phyloP scores from a whole-genome alignment of 306 rosid species.

The Cercis canadensis region DNA sequence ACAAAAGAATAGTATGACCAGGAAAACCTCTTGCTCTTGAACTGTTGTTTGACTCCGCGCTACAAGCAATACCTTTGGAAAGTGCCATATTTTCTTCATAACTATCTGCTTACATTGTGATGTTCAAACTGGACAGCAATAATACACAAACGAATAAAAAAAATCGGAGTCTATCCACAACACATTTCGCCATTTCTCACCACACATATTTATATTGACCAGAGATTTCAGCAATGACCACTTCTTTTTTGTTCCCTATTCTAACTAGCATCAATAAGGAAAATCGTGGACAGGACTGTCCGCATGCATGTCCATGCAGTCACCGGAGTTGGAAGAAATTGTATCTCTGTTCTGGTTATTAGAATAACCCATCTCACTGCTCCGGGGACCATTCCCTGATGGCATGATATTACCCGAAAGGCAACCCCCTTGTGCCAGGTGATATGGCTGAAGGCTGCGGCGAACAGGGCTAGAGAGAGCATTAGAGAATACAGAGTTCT shows the following conservation, averaged over 20 bases:
- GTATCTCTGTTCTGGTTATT: conserved; percentile 57
- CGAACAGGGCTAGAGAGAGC: conserved; percentile 80
- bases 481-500: conserved; percentile 71
- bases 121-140: conserved; percentile 38
- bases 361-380: conserved; percentile 43
- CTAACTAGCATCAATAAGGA: conserved; percentile 54
- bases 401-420: conserved; percentile 48
- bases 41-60: not conserved
- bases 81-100: conserved; percentile 17
- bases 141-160: conserved; percentile 30
- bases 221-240: conserved; percentile 34
- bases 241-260: conserved; percentile 26
- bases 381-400: conserved; percentile 57
- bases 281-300: conserved; percentile 65
- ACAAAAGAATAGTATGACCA: not conserved
- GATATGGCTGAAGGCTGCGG: conserved; percentile 69
- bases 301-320: conserved; percentile 76
- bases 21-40: conserved; percentile 2
- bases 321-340: conserved; percentile 57
- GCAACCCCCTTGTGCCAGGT: conserved; percentile 61
- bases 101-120: conserved; percentile 32
- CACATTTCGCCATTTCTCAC: conserved; percentile 31
- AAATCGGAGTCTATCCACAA: conserved; percentile 34
- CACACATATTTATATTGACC: conserved; percentile 36
- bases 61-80: not conserved